Evolutionary conservation across 73 alveolate species (phyloP), one percentile per base, ranked within the genome.

Genomic region (Tetrahymena malaccensis): DNA sequence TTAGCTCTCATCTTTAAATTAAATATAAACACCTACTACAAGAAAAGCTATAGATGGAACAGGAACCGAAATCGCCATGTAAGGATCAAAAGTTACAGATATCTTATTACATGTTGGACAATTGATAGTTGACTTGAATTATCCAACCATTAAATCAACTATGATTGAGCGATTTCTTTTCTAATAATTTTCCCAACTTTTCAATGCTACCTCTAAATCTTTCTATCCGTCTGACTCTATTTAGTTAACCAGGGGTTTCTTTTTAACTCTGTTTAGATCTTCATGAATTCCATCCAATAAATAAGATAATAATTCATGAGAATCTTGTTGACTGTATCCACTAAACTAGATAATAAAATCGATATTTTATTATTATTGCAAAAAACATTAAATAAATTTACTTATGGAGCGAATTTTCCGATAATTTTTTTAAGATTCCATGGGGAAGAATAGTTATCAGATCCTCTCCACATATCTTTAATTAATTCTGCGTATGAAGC

Each of bases 11-110:
- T 96, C 93, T 94, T 93, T 94, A 19, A 94, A 55, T 25, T 85
- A 85, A 10, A 94, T 50, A 85, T 84, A 96, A 85, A 96, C 85
- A 34, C 43, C 35, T 34, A 96, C 22, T 94, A 35, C 34, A 7
- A 83, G 22, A 55, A 37, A 56, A 84, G 94, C 97, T 34, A 94
- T 94, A 40, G 94, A 93, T 0, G 99, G 99, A 35, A 99, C 98
- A 83, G 99, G 99, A 93, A 99, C 97, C 19, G 99, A 97, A 35
- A 99, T 85, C 94, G 97, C 96, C 98, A 97, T 96, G 97, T 94
- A 99, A 33, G 99, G 99, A 94, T 99, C 99, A 97, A 98, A 99
- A 22, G 99, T 98, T 16, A 98, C 97, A 17, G 99, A 97, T 34
- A 98, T 94, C 84, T 94, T 97, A 16, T 94, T 94, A 94, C 99